A percentile compares a stretch with the other conserved stretches of the same genome.
phyloP scores from a whole-genome alignment of 2,329 filamentous ascomycete species.

The Trichoderma sp. region DNA sequence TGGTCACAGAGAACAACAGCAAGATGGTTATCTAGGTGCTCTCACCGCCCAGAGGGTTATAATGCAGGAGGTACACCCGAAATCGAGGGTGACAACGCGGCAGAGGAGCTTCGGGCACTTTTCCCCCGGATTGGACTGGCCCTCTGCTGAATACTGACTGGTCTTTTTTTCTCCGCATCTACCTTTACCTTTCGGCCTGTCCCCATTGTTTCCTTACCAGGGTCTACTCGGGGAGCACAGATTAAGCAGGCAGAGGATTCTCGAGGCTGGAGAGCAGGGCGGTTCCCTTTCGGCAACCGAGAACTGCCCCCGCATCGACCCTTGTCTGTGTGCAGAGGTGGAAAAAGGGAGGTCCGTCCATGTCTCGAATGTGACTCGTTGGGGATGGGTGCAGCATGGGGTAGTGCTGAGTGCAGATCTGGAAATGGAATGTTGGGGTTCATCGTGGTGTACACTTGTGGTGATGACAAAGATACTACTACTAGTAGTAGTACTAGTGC shows the following conservation, averaged over 20 bases:
- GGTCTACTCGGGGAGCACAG: not conserved
- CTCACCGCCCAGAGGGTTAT: not conserved
- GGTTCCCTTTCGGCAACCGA: slow-evolving; percentile 3
- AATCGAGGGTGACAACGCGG: not conserved
- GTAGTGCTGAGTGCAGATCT: not conserved
- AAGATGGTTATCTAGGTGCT: not conserved
- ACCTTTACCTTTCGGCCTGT: not conserved
- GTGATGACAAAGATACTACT: not conserved
- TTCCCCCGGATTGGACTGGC: not conserved
- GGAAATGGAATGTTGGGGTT: not conserved
- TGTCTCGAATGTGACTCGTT: not conserved
- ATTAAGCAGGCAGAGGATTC: not conserved
- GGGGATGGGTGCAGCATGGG: not conserved
- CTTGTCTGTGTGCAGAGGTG: not conserved
- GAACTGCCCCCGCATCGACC: slow-evolving; percentile 7
- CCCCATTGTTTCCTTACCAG: not conserved
- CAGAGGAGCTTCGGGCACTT: not conserved
- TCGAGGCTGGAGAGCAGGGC: not conserved
- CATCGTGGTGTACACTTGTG: not conserved
- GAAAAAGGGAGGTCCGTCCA: not conserved
- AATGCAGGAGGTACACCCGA: not conserved
- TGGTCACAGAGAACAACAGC: slow-evolving; percentile 11
- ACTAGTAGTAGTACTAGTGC: too few relatives aligned
- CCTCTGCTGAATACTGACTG: not conserved
- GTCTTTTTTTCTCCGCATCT: not conserved